Conservation (phyloP, 2,329 filamentous ascomycete species). For the Neophaeococcomyces aloes region DNA sequence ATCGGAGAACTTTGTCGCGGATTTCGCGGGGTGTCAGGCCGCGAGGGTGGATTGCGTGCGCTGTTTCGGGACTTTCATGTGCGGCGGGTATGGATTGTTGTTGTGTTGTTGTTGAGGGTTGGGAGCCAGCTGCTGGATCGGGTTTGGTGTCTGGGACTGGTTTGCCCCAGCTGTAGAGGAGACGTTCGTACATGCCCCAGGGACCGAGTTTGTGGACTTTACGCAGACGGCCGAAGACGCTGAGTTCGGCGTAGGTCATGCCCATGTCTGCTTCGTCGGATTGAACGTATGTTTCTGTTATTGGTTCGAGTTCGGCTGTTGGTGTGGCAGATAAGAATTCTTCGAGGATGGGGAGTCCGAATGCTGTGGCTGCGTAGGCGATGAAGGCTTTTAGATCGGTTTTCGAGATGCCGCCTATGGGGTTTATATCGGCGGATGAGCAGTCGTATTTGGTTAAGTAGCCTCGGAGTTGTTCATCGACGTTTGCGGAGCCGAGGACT, state of each 20-base stretch:
- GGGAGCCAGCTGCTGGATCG: conserved; percentile 9
- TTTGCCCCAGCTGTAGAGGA: conserved; percentile 27
- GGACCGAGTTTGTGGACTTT: conserved; percentile 39
- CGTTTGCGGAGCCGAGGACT: conserved; percentile 58
- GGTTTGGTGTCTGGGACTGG: conserved; percentile 20
- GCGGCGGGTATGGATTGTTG: background rate
- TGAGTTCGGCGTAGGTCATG: conserved; percentile 45
- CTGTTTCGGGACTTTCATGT: background rate
- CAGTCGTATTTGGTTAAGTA: conserved; percentile 65
- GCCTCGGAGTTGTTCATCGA: conserved; percentile 40
- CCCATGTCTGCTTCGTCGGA: conserved; percentile 44
- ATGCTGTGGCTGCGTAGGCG: conserved; percentile 48
- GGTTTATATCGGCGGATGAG: conserved; percentile 42
- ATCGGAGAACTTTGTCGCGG: conserved; percentile 37
- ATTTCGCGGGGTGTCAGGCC: conserved; percentile 32
- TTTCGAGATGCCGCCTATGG: conserved; percentile 46
- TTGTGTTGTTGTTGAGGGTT: conserved; percentile 22
- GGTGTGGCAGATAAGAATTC: conserved; percentile 55
- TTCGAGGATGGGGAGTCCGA: conserved; percentile 53
- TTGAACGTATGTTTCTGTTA: conserved; percentile 52
- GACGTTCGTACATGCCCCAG: conserved; percentile 44
- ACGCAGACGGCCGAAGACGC: conserved; percentile 9
- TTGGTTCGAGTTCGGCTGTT: conserved; percentile 56
- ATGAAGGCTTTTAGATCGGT: conserved; percentile 63
- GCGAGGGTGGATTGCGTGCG: conserved; percentile 1